Conservation (phyloP, 352 stramenopile genomes). For the Pythium dissimile region DNA sequence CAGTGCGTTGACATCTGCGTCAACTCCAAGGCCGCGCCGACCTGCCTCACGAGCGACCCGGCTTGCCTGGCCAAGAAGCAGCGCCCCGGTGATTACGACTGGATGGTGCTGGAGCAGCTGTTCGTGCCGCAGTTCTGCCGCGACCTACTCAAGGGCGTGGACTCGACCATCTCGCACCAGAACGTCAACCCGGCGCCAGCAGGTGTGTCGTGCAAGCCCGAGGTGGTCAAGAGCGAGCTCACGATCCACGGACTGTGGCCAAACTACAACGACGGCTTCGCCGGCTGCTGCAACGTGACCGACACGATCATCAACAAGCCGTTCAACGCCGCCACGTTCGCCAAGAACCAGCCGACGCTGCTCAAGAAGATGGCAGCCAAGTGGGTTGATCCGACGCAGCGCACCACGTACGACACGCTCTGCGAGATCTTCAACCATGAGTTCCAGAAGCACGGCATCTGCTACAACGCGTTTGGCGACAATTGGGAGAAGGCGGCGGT, state of each 20-base stretch:
- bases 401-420: constrained; percentile 49
- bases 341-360: constrained; percentile 37
- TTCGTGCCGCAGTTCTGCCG: constrained; percentile 81
- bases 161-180: constrained; percentile 78
- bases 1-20: constrained; percentile 76
- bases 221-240: constrained; percentile 46
- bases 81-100: constrained; percentile 69
- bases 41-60: constrained; percentile 48
- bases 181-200: constrained; percentile 64
- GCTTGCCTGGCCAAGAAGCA: constrained; percentile 59
- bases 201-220: constrained; percentile 39
- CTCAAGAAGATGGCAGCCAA: constrained; percentile 51
- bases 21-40: constrained; percentile 49
- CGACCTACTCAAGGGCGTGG: constrained; percentile 60
- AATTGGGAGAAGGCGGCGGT: constrained; percentile 49
- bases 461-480: constrained; percentile 52
- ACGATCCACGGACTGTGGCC: constrained; percentile 80
- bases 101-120: constrained; percentile 72
- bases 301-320: constrained; percentile 56
- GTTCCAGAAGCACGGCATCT: constrained; percentile 82
- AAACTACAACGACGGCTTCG: constrained; percentile 76
- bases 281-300: constrained; percentile 67
- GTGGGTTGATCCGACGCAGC: constrained; percentile 65
- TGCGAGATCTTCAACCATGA: constrained; percentile 85
- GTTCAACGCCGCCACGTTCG: constrained; percentile 46